Base-by-base conservation (phyloP, 805 yeast genomes). In the Saccharomyces eubayanus region DNA sequence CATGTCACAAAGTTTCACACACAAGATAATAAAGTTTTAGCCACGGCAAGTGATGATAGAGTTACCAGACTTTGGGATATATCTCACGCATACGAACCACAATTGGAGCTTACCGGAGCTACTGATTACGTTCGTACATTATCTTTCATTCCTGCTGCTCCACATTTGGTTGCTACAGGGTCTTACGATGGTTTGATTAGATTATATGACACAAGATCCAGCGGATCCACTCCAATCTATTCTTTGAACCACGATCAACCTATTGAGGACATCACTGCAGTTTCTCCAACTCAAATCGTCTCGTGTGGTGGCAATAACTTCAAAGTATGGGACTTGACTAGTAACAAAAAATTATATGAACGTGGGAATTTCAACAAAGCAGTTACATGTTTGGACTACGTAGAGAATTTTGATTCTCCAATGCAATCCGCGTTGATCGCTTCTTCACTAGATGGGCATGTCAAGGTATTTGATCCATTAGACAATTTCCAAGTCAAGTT, bases 381-480 rank as follows among this genome's bases (percentile, higher is more conserved):
- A 0, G 97, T 92, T 45, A 91, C 97, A 14, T 84, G 91, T 56
- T 74, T 91, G 57, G 68, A 66, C 50, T 67, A 68, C 48, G 63
- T 68, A 31, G 65, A 65, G 43, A 61, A 67, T 41, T 62, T 59
- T 29, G 66, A 62, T 21, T 62, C 69, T 14, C 70, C 72, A 49
- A 68, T 68, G 62, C 57, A 61, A 47, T 66, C 67, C 6, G 83
- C 87, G 51, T 74, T 94, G 47, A 73, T 94, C 30, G 97, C 96
- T 2, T 97, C 98, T 16, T 90, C 97, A 0, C 75, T 94, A 54
- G 99, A 94, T 72, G 99, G 99, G 21, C 99, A 94, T 70, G 96
- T 94, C 55, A 94, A 94, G 71, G 91, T 91, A 47, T 89, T 92
- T 68, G 97, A 91, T 69, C 81, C 88, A 41, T 72, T 79, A 28